Base-by-base conservation (phyloP, 2,329 filamentous ascomycete species). In the Botrytis tulipae region DNA sequence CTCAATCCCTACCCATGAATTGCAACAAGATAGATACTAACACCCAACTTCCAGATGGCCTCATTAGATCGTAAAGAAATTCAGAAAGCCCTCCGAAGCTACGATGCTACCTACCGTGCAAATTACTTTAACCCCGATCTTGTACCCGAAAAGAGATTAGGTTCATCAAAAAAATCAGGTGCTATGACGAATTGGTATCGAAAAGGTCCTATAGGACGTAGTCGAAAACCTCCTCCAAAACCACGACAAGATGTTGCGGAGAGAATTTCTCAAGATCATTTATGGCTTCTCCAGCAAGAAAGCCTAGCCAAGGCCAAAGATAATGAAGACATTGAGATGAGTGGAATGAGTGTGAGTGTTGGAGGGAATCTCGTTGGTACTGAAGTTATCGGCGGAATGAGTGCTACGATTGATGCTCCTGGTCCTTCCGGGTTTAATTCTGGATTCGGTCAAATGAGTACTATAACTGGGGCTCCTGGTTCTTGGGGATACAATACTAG, bases 111-210 rank as follows among this genome's bases (percentile, higher is more conserved):
- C 25, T 71, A 46, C 25, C 69, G 32, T 42, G 29, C 40, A 16
- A 71, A 63, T 18, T 63, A 25, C 25, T 18, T 71, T 12, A 37
- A 62, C 44, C 20, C 69, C 16, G 57, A 44, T 5, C 29, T 71
- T 25, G 32, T 14, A 14, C 42, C 54, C 22, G 66, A 69, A 16
- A 8, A n/a, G 8, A 29, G 1, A 57, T 7, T 4, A 44, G 16
- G 4, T 10, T 35, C 35, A 42, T 37, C 48, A 14, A n/a, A 10
- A 16, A 40, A 12, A 2, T 10, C 66, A 10, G 35, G 66, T 25
- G 18, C 18, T 29, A 69, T 69, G 66, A 69, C 66, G 1, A 69
- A 69, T 10, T 69, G 66, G 66, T 59, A 69, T 42, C 66, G 66
- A 29, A 69, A 57, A 20, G 66, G 66, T 42, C 66, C 66, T 42